Conservation (phyloP, 2,329 filamentous ascomycete genomes). For the Exophiala dermatitidis region DNA sequence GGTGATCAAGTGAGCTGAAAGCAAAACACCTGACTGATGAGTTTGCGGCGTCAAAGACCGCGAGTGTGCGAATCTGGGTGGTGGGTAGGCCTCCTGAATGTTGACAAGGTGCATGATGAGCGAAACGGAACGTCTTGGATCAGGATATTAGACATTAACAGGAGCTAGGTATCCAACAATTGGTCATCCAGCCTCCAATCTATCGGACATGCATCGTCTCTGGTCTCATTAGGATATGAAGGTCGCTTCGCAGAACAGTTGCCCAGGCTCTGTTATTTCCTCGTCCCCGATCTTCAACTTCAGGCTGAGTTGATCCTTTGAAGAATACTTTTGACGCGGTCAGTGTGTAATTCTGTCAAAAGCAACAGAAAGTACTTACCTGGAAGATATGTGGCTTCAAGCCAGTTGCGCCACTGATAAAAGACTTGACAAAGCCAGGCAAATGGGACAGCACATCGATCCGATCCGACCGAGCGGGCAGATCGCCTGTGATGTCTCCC, state of each 20-base stretch:
- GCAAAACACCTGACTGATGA: too few relatives aligned
- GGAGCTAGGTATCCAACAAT: slow-evolving; percentile 28
- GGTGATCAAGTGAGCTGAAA: too few relatives aligned
- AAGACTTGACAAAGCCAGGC: slow-evolving; percentile 88
- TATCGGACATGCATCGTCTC: background rate
- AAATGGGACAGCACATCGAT: slow-evolving; percentile 97
- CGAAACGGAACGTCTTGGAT: background rate
- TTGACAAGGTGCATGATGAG: slow-evolving; percentile 10
- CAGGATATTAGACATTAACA: slow-evolving; percentile 25
- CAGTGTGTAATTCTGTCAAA: background rate
- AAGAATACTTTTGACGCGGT: slow-evolving; percentile 55
- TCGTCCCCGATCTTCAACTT: slow-evolving; percentile 80
- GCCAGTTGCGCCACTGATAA: slow-evolving; percentile 79
- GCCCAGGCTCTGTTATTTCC: slow-evolving; percentile 69
- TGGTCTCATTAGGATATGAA: slow-evolving; percentile 64
- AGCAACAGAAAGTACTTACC: slow-evolving; percentile 44
- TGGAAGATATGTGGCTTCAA: slow-evolving; percentile 98
- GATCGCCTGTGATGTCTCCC: slow-evolving; percentile 60
- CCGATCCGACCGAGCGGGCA: slow-evolving; percentile 67
- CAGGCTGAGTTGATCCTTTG: slow-evolving; percentile 58
- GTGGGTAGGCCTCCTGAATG: background rate
- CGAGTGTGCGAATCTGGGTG: background rate
- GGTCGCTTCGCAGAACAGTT: slow-evolving; percentile 82
- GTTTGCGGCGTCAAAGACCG: background rate
- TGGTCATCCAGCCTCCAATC: slow-evolving; percentile 28